Evolutionary conservation across 257 asterid species (phyloP).

Genomic region (Henckelia pumila): DNA sequence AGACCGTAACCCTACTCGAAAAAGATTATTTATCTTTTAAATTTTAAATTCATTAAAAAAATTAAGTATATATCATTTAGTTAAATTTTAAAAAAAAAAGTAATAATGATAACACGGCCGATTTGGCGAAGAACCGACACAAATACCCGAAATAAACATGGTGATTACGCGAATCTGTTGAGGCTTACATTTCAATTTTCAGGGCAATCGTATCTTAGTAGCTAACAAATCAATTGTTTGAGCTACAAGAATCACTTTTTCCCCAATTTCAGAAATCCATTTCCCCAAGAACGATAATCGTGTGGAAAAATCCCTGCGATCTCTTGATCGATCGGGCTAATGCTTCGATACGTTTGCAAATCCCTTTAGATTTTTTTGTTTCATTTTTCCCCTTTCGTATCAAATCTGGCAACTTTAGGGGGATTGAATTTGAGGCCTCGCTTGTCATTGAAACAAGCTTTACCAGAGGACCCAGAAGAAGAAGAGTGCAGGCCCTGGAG

Average conservation of each 20-base stretch:
- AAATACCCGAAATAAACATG: not conserved
- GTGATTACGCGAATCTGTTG: not conserved
- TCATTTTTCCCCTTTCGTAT: slow-evolving; percentile 7
- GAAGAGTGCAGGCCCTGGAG: slow-evolving; percentile 87
- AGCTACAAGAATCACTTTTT: not conserved
- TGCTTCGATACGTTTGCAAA: slow-evolving; percentile 12
- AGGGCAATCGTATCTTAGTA: not conserved
- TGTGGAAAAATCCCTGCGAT: slow-evolving; percentile 24
- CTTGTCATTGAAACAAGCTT: slow-evolving; percentile 75
- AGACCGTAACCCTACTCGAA: too few species aligned
- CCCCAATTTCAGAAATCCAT: not conserved
- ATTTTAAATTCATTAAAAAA: too few species aligned
- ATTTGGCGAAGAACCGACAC: not conserved
- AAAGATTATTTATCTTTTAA: too few species aligned
- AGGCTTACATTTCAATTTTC: not conserved
- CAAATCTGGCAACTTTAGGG: slow-evolving; percentile 84
- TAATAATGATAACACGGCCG: too few species aligned
- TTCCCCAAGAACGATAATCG: slow-evolving; percentile 7
- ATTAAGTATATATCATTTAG: too few species aligned
- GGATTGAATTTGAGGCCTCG: slow-evolving; percentile 84
- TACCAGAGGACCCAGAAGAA: slow-evolving; percentile 52
- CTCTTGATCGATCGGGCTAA: slow-evolving; percentile 25
- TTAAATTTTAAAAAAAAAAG: too few species aligned
- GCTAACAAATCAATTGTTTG: not conserved
- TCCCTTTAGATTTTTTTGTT: slow-evolving; percentile 11